Percentiles rank a stretch among this genome's conserved stretches.
phyloP scores from a whole-genome alignment of 2,329 filamentous ascomycete species.

The Pseudogymnoascus sp. region DNA sequence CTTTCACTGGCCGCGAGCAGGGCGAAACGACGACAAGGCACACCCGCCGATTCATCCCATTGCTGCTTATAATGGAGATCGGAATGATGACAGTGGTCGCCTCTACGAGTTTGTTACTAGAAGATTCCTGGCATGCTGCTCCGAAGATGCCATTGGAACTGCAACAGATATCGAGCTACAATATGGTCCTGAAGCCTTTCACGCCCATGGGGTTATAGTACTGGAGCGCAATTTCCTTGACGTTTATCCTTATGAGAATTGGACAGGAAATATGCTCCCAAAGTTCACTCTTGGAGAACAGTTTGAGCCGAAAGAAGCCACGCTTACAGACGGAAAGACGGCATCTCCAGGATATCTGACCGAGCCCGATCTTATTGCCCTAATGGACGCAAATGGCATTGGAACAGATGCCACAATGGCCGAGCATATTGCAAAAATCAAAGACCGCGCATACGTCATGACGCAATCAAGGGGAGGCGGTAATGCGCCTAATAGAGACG shows the following conservation, averaged over 20 bases:
- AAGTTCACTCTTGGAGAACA: conserved; percentile 70
- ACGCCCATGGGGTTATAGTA: conserved; percentile 75
- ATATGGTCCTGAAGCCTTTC: conserved; percentile 74
- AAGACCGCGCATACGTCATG: conserved; percentile 78
- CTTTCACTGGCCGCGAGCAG: conserved; percentile 75
- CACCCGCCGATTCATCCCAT: conserved; percentile 97
- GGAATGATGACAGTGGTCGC: conserved; percentile 60
- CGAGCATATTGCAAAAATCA: conserved; percentile 94
- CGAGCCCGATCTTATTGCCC: conserved; percentile 85
- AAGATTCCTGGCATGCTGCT: conserved; percentile 91
- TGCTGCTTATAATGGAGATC: conserved; percentile 58
- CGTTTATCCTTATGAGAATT: conserved; percentile 93
- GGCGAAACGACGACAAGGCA: conserved; percentile 88
- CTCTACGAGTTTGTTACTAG: conserved; percentile 91
- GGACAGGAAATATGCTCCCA: conserved; percentile 83
- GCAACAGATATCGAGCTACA: conserved; percentile 76
- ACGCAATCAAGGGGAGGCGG: conserved; percentile 45
- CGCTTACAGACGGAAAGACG: conserved; percentile 88
- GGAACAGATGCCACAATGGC: conserved; percentile 99
- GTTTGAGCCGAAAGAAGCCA: conserved; percentile 82
- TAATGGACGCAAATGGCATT: conserved; percentile 98
- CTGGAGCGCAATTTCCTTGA: conserved; percentile 88
- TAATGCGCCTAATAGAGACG: conserved; percentile 31
- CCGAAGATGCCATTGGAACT: conserved; percentile 83
- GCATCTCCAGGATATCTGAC: conserved; percentile 78